Base-by-base conservation (phyloP, 352 stramenopile genomes). In the Phytophthora fragariaefolia region DNA sequence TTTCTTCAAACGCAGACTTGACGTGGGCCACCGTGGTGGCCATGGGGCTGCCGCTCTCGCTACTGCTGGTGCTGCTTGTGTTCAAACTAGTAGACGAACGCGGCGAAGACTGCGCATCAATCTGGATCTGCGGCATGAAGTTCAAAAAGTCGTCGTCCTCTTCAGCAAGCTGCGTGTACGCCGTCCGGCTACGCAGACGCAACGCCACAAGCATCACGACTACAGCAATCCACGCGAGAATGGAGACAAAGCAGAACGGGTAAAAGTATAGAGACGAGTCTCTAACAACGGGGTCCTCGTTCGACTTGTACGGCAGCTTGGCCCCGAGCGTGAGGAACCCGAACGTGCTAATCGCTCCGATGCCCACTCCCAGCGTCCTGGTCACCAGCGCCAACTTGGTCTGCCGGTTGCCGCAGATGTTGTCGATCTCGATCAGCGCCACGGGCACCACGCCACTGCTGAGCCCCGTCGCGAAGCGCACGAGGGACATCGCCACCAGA, bases 391-490 rank as follows among this genome's bases (percentile, higher is more conserved):
- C 83, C 28, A 94, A 30, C 7, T 78, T 80, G 9, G 85, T 89
- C 56, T 94, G 85, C 10, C 85, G 77, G 34, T 91, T 89, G 27
- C 85, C 85, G 62, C 86, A 94, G 40, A 94, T 92, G 30, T 89
- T 91, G 66, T 94, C 86, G 22, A 92, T 92, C 62, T 94, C 83
- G 43, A 92, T 92, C 17, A 91, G 69, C 28, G 86, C 83, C 36
- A 92, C 83, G 4, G 86, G 84, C 15, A 88, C 63, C 17, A 92
- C 86, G 22, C 86, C 86, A 40, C 83, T 94, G 50, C 89, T 89
- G 5, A 94, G 68, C 1, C 86, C 86, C 3, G 82, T 94, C 7
- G 83, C 77, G 43, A 94, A 92, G 47, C 85, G 85, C 63, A 92
- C 84, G 23, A 94, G 74, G 9, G 79, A 74, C 75, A 94, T 92